phyloP scores from a whole-genome alignment of 352 stramenopile genomes.

The Phytophthora europaea region DNA sequence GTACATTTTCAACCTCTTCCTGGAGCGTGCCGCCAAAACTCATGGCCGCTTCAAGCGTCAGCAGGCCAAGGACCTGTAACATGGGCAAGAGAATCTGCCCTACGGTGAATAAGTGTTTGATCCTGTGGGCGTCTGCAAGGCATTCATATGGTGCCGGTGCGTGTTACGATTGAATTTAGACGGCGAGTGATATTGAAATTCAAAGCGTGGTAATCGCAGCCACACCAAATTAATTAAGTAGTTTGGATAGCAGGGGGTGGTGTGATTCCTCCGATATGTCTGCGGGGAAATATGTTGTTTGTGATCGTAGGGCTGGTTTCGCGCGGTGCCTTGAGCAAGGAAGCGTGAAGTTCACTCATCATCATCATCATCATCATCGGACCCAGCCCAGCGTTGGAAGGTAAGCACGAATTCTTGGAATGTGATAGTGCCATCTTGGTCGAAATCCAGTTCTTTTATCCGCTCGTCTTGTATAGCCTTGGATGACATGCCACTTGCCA shows the following conservation, averaged over 20 bases:
- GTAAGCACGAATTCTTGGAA: constrained; percentile 92
- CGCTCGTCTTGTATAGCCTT: constrained; percentile 74
- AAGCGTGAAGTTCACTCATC: constrained; percentile 16
- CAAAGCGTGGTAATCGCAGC: constrained; percentile 31
- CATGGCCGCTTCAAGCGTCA: constrained; percentile 60
- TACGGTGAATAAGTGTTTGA: constrained; percentile 6
- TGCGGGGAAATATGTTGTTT: constrained; percentile 14
- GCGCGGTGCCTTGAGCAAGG: background rate
- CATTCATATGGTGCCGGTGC: constrained; percentile 30
- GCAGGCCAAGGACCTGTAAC: constrained; percentile 39
- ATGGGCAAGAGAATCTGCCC: constrained; percentile 11
- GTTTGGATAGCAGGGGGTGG: background rate
- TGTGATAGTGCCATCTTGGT: constrained; percentile 90
- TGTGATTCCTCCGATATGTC: constrained; percentile 8
- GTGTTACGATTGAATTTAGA: constrained; percentile 24
- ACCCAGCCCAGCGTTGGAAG: constrained; percentile 89
- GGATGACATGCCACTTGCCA: constrained; percentile 66
- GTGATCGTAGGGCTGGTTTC: constrained; percentile 2
- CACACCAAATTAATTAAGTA: constrained; percentile 36
- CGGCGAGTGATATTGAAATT: constrained; percentile 20
- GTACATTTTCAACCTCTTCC: constrained; percentile 85
- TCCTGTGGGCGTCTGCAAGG: constrained; percentile 7
- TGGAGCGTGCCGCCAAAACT: constrained; percentile 71
- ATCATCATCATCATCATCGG: constrained; percentile 49
- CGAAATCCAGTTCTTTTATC: constrained; percentile 90